Evolutionary conservation across 306 rosid species (phyloP).

Genomic region (Quercus rubra): DNA sequence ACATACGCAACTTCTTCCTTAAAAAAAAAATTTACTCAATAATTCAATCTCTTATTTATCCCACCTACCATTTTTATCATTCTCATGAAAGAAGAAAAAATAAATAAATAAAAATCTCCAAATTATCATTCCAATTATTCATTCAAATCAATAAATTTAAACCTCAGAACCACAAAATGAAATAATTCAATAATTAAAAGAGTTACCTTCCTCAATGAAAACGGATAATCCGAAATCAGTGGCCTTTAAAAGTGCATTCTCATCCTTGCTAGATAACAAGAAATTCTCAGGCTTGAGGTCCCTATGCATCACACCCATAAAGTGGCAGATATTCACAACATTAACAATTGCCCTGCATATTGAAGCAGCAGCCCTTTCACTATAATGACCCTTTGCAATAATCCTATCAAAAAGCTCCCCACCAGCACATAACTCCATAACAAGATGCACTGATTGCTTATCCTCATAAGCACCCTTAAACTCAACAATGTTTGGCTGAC

Average conservation of each 20-base stretch:
- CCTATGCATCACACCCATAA: slow-evolving; percentile 95
- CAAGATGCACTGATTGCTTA: slow-evolving; percentile 65
- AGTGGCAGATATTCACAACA: slow-evolving; percentile 80
- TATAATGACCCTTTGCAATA: slow-evolving; percentile 77
- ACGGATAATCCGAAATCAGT: slow-evolving; percentile 91
- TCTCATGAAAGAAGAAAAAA: not conserved
- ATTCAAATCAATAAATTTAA: not conserved
- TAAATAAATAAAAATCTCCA: not conserved
- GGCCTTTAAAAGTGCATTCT: slow-evolving; percentile 66
- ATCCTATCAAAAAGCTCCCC: slow-evolving; percentile 90
- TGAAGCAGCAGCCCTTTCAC: slow-evolving; percentile 83
- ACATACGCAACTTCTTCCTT: not conserved
- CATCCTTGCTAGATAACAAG: slow-evolving; percentile 73
- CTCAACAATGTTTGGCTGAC: slow-evolving; percentile 89
- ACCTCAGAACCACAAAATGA: slow-evolving; percentile 2
- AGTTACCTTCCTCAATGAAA: slow-evolving; percentile 81
- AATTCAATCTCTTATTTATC: not conserved
- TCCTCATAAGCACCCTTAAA: slow-evolving; percentile 87
- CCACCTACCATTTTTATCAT: not conserved
- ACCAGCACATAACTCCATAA: slow-evolving; percentile 92
- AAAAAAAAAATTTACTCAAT: not conserved
- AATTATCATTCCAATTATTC: not conserved
- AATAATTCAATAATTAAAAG: not conserved
- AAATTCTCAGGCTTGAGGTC: slow-evolving; percentile 95
- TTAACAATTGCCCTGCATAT: slow-evolving; percentile 76